A percentile compares a stretch with the other conserved stretches of the same genome.
Evolutionary conservation across 495 filamentous ascomycete genomes (phyloP).

Genomic region (Collariella sp.): DNA sequence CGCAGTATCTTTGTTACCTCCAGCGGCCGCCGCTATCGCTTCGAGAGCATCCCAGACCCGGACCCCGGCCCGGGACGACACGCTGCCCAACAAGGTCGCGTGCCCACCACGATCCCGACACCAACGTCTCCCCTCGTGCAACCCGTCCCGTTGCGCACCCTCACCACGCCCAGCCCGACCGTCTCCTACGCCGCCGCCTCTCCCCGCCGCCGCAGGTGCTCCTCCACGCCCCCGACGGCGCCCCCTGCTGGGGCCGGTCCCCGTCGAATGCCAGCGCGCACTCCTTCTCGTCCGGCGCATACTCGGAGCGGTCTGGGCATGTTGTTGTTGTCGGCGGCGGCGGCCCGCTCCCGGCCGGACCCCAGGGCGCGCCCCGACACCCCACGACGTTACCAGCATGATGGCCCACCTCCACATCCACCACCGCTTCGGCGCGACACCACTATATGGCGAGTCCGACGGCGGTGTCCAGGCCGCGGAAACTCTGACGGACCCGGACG

Average conservation of each 20-base stretch:
- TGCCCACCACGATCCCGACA: constrained; percentile 2
- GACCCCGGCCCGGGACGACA: not conserved
- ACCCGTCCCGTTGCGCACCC: not conserved
- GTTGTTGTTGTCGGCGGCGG: too few species aligned
- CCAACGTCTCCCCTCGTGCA: not conserved
- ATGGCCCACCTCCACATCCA: constrained; percentile 18
- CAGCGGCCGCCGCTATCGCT: constrained; percentile 24
- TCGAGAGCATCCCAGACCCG: constrained; percentile 22
- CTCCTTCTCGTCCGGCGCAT: constrained; percentile 10
- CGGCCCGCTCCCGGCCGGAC: constrained; percentile 3
- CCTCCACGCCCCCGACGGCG: constrained; percentile 5
- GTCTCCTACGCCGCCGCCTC: not conserved
- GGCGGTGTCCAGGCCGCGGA: constrained; percentile 29
- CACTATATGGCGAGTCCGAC: constrained; percentile 25
- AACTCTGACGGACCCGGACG: constrained; percentile 21
- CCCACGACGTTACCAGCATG: constrained; percentile 18
- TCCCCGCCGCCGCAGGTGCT: not conserved
- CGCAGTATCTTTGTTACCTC: constrained; percentile 24
- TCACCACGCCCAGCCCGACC: not conserved
- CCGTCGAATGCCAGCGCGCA: constrained; percentile 16
- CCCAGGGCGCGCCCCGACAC: constrained; percentile 3
- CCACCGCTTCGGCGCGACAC: constrained; percentile 23
- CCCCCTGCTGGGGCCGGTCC: constrained; percentile 16
- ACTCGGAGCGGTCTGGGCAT: constrained; percentile 4
- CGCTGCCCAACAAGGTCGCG: too few species aligned